Percentiles rank a stretch among this genome's conserved stretches.
These are phyloP conservation scores for Coemansia sp. DNA, from an alignment of 192 early-diverging fungal species.

Conservation along the genomic window DNA sequence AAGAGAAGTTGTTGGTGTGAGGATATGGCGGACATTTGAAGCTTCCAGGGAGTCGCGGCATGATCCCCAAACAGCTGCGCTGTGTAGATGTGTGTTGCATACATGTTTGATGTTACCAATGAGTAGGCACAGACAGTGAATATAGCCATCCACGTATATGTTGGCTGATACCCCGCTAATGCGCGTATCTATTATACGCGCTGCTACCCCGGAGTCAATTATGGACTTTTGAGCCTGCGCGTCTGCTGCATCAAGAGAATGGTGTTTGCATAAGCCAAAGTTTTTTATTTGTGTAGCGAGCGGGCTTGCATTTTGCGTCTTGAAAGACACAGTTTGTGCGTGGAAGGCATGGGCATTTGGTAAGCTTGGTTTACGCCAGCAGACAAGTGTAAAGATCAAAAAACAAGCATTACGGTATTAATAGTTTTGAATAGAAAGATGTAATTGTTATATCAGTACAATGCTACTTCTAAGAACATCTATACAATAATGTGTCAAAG, in stretches of 20 bases:
- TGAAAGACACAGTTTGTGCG: too few species aligned
- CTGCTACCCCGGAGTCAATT: neutral
- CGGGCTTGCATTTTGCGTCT: too few species aligned
- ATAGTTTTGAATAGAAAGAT: too few species aligned
- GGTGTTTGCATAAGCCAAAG: too few species aligned
- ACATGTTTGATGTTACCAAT: slow-evolving; percentile 9
- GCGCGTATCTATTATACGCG: neutral
- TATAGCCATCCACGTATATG: neutral
- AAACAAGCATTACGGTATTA: too few species aligned
- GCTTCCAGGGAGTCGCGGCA: slow-evolving; percentile 18
- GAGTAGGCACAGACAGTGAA: neutral
- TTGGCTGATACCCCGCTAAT: neutral
- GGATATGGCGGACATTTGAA: slow-evolving; percentile 39
- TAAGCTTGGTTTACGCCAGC: too few species aligned
- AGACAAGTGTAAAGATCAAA: too few species aligned
- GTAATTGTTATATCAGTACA: too few species aligned
- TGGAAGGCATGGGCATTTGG: too few species aligned
- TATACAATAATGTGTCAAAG: too few species aligned
- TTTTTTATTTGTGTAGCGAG: too few species aligned
- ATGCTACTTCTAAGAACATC: too few species aligned
- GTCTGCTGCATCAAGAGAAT: neutral
- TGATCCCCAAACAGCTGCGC: slow-evolving; percentile 19
- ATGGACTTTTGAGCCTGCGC: neutral
- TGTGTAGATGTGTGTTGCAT: slow-evolving; percentile 21
- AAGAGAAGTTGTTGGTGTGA: slow-evolving; percentile 18